Evolutionary conservation across 495 filamentous ascomycete genomes (phyloP).

Genomic region (Aspergillus baeticus): DNA sequence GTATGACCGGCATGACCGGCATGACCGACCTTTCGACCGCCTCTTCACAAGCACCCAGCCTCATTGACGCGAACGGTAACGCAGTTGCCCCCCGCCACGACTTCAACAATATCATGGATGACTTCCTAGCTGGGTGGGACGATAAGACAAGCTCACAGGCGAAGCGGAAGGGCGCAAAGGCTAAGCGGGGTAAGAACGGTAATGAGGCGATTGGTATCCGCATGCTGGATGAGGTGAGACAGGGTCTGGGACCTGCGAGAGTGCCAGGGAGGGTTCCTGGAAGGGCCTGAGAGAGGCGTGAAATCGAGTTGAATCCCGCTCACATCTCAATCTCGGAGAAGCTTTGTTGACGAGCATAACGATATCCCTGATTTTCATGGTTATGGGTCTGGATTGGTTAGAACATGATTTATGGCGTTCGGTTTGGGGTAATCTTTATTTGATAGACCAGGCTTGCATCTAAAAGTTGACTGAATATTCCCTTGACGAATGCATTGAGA

Average conservation of each 20-base stretch:
- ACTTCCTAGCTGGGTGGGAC: constrained; percentile 73
- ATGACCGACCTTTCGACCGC: constrained; percentile 49
- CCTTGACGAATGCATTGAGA: not conserved
- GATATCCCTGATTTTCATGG: constrained; percentile 21
- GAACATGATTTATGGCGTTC: constrained; percentile 11
- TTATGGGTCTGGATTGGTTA: constrained; percentile 3
- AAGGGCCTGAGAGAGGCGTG: constrained; percentile 23
- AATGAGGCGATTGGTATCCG: constrained; percentile 76
- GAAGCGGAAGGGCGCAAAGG: constrained; percentile 55
- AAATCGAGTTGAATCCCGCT: no score
- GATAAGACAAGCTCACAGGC: constrained; percentile 67
- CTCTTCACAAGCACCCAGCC: constrained; percentile 46
- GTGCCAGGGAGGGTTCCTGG: constrained; percentile 32
- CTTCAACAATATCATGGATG: constrained; percentile 89
- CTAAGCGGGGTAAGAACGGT: constrained; percentile 75
- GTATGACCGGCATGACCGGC: constrained; percentile 52
- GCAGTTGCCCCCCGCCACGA: constrained; percentile 60
- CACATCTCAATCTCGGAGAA: not conserved
- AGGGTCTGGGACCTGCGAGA: constrained; percentile 71
- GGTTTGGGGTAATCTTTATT: constrained; percentile 4
- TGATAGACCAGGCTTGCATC: constrained; percentile 8
- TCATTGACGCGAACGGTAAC: constrained; percentile 37
- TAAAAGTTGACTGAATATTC: constrained; percentile 9
- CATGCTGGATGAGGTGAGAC: constrained; percentile 87
- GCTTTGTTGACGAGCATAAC: constrained; percentile 15